These are phyloP conservation scores for Coemansia sp. DNA, from an alignment of 371 early-diverging fungal genomes.

Conservation along the genomic window DNA sequence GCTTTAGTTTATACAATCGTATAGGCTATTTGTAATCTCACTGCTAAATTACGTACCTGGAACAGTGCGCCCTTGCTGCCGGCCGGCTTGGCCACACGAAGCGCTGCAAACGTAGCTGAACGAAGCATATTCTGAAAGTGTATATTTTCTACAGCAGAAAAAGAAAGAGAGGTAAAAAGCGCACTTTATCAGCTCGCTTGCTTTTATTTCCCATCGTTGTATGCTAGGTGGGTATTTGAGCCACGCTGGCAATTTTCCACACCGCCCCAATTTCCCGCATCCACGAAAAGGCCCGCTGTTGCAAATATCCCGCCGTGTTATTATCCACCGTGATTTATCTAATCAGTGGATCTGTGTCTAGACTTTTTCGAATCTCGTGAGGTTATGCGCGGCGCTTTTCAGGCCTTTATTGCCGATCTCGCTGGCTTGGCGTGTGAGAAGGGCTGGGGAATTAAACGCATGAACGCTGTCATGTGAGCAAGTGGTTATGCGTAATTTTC, in stretches of 20 bases:
- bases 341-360: too few relatives aligned
- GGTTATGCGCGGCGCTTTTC: too few relatives aligned
- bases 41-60: conserved; percentile 19
- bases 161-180: not conserved
- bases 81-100: conserved; percentile 30
- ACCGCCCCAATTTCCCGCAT: not conserved
- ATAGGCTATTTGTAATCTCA: not conserved
- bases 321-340: too few relatives aligned
- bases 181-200: not conserved
- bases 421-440: too few relatives aligned
- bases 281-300: not conserved
- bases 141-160: not conserved
- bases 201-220: not conserved
- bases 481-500: too few relatives aligned
- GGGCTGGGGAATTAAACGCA: too few relatives aligned
- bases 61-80: conserved; percentile 23
- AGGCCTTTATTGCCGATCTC: too few relatives aligned
- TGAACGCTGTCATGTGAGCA: too few relatives aligned
- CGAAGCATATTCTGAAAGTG: conserved; percentile 27
- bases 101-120: conserved; percentile 24
- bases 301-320: too few relatives aligned
- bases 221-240: not conserved
- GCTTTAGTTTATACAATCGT: not conserved
- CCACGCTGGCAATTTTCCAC: not conserved
- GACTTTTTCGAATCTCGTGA: too few relatives aligned